Evolutionary conservation across 441 rosid genomes (phyloP).

Genomic region (Populus tomentosa): DNA sequence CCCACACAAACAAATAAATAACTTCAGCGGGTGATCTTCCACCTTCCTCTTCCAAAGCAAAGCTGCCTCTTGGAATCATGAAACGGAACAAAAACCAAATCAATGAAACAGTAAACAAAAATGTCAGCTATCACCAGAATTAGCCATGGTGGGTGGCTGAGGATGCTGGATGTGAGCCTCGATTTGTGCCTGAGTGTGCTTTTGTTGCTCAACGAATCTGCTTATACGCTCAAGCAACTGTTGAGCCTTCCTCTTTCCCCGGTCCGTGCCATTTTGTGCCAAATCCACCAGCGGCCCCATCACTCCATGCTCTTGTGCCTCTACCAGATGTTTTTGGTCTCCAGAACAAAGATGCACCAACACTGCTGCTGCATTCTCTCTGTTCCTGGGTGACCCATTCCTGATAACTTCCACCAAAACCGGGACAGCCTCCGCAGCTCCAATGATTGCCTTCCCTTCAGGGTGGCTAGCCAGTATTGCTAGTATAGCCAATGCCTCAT

Average conservation of each 20-base stretch:
- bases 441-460: conserved; percentile 79
- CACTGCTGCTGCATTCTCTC: conserved; percentile 93
- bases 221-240: conserved; percentile 73
- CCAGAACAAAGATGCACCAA: conserved; percentile 82
- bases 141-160: conserved; percentile 24
- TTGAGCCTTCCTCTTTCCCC: conserved; percentile 91
- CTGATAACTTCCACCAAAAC: conserved; percentile 74
- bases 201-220: conserved; percentile 62
- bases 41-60: conserved; percentile 38
- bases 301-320: conserved; percentile 74
- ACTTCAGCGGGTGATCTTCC: conserved; percentile 53
- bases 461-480: conserved; percentile 89
- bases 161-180: conserved; percentile 33
- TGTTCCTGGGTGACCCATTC: conserved; percentile 78
- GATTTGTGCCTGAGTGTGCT: conserved; percentile 36
- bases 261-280: conserved; percentile 80
- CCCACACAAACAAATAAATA: conserved; percentile 37
- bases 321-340: conserved; percentile 58
- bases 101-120: conserved; percentile 8
- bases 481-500: conserved; percentile 86
- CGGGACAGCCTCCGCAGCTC: conserved; percentile 80
- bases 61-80: conserved; percentile 18
- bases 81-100: conserved; percentile 22
- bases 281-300: conserved; percentile 64
- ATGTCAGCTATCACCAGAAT: conserved; percentile 42